phyloP scores from a whole-genome alignment of 2,329 filamentous ascomycete species.

The Trichoderma sp. region DNA sequence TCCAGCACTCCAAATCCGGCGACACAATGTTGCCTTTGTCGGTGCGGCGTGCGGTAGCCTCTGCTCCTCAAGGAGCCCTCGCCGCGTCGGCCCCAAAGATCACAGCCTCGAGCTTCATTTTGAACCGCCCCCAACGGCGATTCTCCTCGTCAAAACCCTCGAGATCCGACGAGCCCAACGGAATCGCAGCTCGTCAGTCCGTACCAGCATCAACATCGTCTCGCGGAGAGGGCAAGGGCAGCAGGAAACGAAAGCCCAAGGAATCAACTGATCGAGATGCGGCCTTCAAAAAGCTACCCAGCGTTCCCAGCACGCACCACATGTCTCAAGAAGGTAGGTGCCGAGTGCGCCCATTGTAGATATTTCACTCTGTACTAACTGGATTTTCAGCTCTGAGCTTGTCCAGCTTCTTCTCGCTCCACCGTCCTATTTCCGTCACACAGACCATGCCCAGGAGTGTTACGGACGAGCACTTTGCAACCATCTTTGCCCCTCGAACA shows the following conservation, averaged over 20 bases:
- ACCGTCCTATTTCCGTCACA: constrained; percentile 89
- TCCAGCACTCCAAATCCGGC: constrained; percentile 30
- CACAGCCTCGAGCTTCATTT: constrained; percentile 39
- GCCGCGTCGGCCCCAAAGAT: constrained; percentile 45
- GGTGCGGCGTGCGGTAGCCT: constrained; percentile 56
- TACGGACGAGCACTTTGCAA: constrained; percentile 73
- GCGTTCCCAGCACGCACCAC: constrained; percentile 74
- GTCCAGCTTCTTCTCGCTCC: constrained; percentile 92
- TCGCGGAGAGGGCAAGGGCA: constrained; percentile 45
- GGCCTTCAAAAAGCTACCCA: constrained; percentile 62
- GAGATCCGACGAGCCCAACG: constrained; percentile 57
- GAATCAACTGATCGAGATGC: constrained; percentile 49
- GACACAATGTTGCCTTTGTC: constrained; percentile 56
- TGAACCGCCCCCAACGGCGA: constrained; percentile 53
- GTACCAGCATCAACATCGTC: constrained; percentile 51
- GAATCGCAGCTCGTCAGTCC: constrained; percentile 51
- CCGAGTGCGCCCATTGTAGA: neutral
- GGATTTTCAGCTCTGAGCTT: constrained; percentile 71
- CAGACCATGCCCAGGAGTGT: constrained; percentile 74
- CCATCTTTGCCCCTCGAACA: constrained; percentile 70
- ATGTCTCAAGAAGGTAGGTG: constrained; percentile 66
- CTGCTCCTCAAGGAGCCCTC: constrained; percentile 49
- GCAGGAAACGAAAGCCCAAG: constrained; percentile 60
- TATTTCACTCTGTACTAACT: constrained; percentile 23
- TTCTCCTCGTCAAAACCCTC: constrained; percentile 66